Evolutionary conservation across 2,329 filamentous ascomycete genomes (phyloP).

Genomic region (Leptographium procerum): DNA sequence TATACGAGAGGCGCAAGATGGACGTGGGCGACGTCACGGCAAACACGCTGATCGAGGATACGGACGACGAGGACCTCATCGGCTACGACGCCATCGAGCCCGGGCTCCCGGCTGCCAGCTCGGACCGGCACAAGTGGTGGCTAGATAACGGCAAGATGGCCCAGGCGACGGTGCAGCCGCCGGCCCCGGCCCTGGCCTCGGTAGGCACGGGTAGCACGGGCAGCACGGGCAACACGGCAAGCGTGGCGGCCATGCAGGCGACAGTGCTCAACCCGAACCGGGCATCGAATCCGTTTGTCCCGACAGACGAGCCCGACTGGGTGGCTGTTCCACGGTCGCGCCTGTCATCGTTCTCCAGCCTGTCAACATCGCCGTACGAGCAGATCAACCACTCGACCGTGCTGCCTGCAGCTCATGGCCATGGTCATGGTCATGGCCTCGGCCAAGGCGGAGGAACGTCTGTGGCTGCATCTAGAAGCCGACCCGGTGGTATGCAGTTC

Average conservation of each 20-base stretch:
- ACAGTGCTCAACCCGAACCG: conserved; percentile 61
- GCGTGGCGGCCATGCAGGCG: conserved; percentile 34
- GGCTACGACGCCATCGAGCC: conserved; percentile 77
- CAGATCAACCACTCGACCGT: conserved; percentile 40
- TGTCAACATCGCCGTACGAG: conserved; percentile 49
- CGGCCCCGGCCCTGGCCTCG: too few relatives aligned
- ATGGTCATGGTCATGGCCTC: too few relatives aligned
- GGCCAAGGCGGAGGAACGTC: too few relatives aligned
- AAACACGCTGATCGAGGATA: conserved; percentile 42
- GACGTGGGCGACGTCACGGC: conserved; percentile 55
- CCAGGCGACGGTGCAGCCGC: conserved; percentile 58
- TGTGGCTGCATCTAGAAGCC: conserved; percentile 25
- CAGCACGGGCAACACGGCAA: too few relatives aligned
- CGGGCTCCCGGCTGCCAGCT: conserved; percentile 57
- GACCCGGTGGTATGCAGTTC: conserved; percentile 11
- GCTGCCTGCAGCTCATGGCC: conserved; percentile 30
- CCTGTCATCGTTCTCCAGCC: conserved; percentile 41
- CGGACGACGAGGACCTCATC: conserved; percentile 69
- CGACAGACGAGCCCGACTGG: conserved; percentile 74
- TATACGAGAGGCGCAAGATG: conserved; percentile 60
- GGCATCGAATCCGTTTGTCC: conserved; percentile 70
- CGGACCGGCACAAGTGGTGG: conserved; percentile 61
- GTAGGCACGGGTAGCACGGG: too few relatives aligned
- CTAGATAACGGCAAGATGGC: conserved; percentile 61
- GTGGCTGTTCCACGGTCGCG: conserved; percentile 50